Base-by-base conservation (phyloP, 768 basidiomycete species). In the Lyophyllum semitale region DNA sequence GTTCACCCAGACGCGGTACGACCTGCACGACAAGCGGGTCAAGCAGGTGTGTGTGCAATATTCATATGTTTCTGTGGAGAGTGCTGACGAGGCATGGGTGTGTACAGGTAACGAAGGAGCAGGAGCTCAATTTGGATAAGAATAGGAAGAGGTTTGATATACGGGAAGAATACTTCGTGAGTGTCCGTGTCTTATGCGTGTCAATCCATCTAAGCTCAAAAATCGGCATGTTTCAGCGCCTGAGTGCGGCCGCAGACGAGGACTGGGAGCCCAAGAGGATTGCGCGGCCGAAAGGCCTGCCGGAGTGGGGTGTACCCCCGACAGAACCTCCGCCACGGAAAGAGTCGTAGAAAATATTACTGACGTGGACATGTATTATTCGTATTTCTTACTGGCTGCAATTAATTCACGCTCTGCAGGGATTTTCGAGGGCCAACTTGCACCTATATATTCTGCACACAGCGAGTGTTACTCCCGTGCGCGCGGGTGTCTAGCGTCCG, bases 151-250 rank as follows among this genome's bases (percentile, higher is more conserved):
- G 85, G 75, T 87, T 97, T 55, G 95, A 98, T 71, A 90, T 97
- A 17, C 77, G 93, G 51, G 96, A 98, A 68, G 95, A 97, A 67
- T 99, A 98, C 71, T 98, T 88, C 67, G 95, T 97, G 73, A 72
- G 93, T 85, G 25, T 23, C 33, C 26, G 6, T 45, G 7, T 48
- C 23, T 8, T 35, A 22, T 8, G 17, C 35, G n/a, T n/a, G n/a
- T 25, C 20, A 8, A 1, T 44, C 27, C 38, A 40, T 6, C 8
- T n/a, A 7, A 41, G 20, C 17, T 41, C 12, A 20, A 6, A 43
- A 13, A 3, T 13, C 9, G 43, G 25, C 8, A 3, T n/a, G 2
- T 18, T 32, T 8, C 65, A 89, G 91, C 85, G 87, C 61, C 71
- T 93, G 61, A 87, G 79, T 63, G 80, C 85, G 4, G 71, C 75